phyloP scores from a whole-genome alignment of 495 filamentous ascomycete species.

The Penicillium dipodomyicola region DNA sequence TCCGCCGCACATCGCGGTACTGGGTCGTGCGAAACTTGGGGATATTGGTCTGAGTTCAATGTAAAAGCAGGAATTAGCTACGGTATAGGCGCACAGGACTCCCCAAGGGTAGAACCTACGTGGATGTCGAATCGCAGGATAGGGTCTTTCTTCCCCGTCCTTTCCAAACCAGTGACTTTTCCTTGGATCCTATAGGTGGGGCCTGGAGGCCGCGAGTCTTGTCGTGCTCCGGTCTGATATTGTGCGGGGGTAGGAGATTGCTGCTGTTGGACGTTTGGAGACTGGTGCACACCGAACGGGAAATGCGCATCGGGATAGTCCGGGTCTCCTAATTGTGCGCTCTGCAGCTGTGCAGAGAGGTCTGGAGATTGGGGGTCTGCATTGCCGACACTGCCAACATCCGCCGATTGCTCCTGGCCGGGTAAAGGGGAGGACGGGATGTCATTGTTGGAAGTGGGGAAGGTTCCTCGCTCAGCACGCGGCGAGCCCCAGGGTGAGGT shows the following conservation, averaged over 20 bases:
- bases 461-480: conserved; percentile 56
- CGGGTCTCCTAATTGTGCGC: conserved; percentile 42
- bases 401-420: conserved; percentile 41
- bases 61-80: conserved; percentile 10
- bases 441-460: conserved; percentile 50
- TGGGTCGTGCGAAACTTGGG: conserved; percentile 96
- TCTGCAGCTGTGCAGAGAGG: conserved; percentile 46
- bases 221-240: conserved; percentile 46
- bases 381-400: conserved; percentile 23
- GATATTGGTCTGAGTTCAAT: conserved; percentile 75
- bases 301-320: conserved; percentile 38
- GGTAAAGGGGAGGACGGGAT: conserved; percentile 56
- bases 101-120: conserved; percentile 52
- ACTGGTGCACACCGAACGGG: conserved; percentile 38
- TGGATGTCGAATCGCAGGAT: conserved; percentile 96
- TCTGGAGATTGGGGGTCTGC: conserved; percentile 32
- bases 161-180: conserved; percentile 89
- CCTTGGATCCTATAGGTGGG: conserved; percentile 84
- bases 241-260: conserved; percentile 49
- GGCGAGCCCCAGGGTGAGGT: conserved; percentile 82
- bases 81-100: not conserved
- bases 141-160: conserved; percentile 91
- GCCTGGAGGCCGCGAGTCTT: conserved; percentile 41
- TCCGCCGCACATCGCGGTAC: conserved; percentile 92
- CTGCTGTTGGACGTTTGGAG: conserved; percentile 43